Evolutionary conservation across 2,329 filamentous ascomycete species (phyloP).

Genomic region (Didymella lethalis): DNA sequence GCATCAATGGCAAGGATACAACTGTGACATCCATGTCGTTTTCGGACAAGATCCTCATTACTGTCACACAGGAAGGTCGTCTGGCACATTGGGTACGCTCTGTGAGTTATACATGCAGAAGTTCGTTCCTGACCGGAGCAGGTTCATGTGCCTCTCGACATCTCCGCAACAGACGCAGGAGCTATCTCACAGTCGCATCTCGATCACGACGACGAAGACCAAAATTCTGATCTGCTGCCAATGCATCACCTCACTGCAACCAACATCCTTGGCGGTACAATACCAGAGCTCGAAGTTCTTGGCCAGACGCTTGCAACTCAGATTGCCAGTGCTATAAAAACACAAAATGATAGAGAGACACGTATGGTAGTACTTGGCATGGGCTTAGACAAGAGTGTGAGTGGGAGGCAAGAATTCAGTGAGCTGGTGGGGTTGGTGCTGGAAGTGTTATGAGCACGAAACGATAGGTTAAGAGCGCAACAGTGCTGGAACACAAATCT

Average conservation of each 20-base stretch:
- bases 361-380: constrained; percentile 66
- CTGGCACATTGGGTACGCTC: constrained; percentile 86
- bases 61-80: constrained; percentile 83
- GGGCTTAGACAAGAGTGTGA: constrained; percentile 62
- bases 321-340: constrained; percentile 79
- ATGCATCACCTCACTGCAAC: constrained; percentile 83
- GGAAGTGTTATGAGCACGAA: constrained; percentile 39
- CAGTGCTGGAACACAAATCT: background rate
- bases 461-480: background rate
- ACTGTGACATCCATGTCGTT: constrained; percentile 78
- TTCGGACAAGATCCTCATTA: constrained; percentile 89
- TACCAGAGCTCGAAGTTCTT: constrained; percentile 78
- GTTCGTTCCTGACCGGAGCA: constrained; percentile 43
- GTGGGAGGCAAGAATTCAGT: constrained; percentile 56
- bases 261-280: constrained; percentile 84
- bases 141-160: constrained; percentile 81
- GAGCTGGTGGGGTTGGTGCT: constrained; percentile 55
- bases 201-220: constrained; percentile 56
- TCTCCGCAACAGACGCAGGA: constrained; percentile 70
- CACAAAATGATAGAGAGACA: constrained; percentile 70
- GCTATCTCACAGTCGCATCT: constrained; percentile 55
- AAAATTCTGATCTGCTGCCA: constrained; percentile 67
- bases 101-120: background rate
- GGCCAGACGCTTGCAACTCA: constrained; percentile 91
- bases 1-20: constrained; percentile 73